Evolutionary conservation across 768 basidiomycete genomes (phyloP).

Genomic region (Suillus plorans): DNA sequence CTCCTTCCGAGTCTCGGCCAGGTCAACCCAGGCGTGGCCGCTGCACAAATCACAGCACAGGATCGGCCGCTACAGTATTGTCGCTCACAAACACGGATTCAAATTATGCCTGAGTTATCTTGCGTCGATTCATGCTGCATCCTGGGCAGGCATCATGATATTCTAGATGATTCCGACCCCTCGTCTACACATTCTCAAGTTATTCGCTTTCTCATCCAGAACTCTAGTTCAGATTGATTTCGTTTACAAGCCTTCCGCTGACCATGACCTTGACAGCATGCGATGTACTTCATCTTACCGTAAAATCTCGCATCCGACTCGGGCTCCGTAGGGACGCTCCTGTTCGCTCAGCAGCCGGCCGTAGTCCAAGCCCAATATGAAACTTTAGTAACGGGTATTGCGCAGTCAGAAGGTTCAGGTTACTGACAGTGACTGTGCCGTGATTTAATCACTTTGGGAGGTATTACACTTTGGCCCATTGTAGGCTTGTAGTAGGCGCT

Average conservation of each 20-base stretch:
- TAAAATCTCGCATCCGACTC: neutral
- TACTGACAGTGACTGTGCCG: neutral
- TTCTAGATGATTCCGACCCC: neutral
- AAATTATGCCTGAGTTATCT: neutral
- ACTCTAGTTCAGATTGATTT: neutral
- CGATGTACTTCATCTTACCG: neutral
- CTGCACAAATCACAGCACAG: neutral
- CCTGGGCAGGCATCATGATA: neutral
- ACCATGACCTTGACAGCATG: neutral
- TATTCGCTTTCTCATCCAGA: neutral
- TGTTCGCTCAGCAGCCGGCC: neutral
- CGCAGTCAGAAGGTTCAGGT: neutral
- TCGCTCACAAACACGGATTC: neutral
- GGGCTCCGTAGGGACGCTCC: neutral
- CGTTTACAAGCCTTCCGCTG: neutral
- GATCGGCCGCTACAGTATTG: neutral
- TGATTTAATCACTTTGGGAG: neutral
- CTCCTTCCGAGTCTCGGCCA: neutral
- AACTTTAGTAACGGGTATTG: neutral
- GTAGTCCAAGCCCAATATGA: neutral
- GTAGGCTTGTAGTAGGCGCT: neutral
- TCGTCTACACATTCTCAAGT: neutral
- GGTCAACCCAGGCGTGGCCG: neutral
- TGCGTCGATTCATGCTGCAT: neutral
- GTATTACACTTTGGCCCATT: neutral